Evolutionary conservation across 2,329 filamentous ascomycete species (phyloP).

Genomic region (Akanthomyces uredinophilus): DNA sequence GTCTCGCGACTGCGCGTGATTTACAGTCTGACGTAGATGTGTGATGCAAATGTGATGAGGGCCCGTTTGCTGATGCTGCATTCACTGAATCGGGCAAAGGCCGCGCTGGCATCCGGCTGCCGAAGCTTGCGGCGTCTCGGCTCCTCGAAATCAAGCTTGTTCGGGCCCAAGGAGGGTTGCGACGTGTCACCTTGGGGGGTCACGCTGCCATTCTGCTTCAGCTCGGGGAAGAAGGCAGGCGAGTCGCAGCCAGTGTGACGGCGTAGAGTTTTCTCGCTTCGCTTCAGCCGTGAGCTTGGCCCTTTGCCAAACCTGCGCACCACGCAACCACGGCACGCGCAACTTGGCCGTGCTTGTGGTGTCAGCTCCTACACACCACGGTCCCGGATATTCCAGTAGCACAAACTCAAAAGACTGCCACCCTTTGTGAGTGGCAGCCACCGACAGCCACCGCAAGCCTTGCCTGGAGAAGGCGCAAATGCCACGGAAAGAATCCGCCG

Average conservation of each 20-base stretch:
- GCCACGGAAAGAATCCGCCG: not conserved
- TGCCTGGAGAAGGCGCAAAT: not conserved
- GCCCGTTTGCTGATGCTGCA: not conserved
- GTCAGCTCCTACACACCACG: not conserved
- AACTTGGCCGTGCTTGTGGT: not conserved
- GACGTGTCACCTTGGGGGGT: not conserved
- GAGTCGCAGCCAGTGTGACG: not conserved
- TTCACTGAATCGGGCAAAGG: not conserved
- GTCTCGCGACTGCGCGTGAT: not conserved
- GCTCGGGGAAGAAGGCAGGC: not conserved
- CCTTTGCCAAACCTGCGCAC: not conserved
- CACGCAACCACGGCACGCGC: not conserved
- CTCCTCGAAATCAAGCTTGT: not conserved
- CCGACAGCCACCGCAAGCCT: not conserved
- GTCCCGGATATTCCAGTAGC: not conserved
- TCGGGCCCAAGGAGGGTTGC: not conserved
- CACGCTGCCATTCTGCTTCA: conserved; percentile 1
- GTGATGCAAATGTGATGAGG: not conserved
- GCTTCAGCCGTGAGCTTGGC: not conserved
- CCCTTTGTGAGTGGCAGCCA: conserved; percentile 2
- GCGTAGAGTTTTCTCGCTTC: conserved; percentile 3
- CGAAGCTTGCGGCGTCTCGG: not conserved
- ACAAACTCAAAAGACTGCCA: conserved; percentile 9
- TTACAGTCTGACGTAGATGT: not conserved
- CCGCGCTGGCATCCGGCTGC: conserved; percentile 2